phyloP scores from a whole-genome alignment of 148 eudicot genomes.

The Cornus suecica region DNA sequence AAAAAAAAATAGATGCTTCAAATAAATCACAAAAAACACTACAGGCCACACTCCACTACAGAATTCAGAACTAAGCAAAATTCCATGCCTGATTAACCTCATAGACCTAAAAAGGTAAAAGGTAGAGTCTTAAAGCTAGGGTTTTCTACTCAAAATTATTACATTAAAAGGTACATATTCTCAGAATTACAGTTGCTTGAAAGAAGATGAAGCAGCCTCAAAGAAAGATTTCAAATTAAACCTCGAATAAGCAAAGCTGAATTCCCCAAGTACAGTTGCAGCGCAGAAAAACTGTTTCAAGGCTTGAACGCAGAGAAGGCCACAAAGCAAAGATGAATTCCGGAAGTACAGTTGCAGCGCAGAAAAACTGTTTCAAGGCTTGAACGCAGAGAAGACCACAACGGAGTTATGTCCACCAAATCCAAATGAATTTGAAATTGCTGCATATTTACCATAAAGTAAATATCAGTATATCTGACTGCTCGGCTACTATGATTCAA shows the following conservation, averaged over 20 bases:
- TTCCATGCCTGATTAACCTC: background rate
- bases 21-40: background rate
- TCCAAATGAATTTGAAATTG: slow-evolving; percentile 96
- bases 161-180: background rate
- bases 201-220: slow-evolving; percentile 7
- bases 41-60: background rate
- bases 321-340: no score
- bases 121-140: background rate
- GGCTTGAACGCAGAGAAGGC: slow-evolving; percentile 84
- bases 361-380: slow-evolving; percentile 45
- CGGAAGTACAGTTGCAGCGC: no score
- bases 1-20: background rate
- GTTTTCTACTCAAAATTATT: slow-evolving; percentile 3
- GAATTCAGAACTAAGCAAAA: slow-evolving; percentile 4
- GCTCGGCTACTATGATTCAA: background rate
- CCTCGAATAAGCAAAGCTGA: background rate
- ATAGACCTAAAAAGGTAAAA: background rate
- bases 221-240: background rate
- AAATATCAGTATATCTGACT: background rate
- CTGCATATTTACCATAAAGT: slow-evolving; percentile 39
- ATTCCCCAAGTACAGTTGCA: no score
- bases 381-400: slow-evolving; percentile 90
- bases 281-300: slow-evolving; percentile 25
- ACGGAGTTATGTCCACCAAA: slow-evolving; percentile 98
- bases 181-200: background rate